These are phyloP conservation scores for Fusarium sp. DNA, from an alignment of 2,329 filamentous ascomycete species.

Conservation along the genomic window DNA sequence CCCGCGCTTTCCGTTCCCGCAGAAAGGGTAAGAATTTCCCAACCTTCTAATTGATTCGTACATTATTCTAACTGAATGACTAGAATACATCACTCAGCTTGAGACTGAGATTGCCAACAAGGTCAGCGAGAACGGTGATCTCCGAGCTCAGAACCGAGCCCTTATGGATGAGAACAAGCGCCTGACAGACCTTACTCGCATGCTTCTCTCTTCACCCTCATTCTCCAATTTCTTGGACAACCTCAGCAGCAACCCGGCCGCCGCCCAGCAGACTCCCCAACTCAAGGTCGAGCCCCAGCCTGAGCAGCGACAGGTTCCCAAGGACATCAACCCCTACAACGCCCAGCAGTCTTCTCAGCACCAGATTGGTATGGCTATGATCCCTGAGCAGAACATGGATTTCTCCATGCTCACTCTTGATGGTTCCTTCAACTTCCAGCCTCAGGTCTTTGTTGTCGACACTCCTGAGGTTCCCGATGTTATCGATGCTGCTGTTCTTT, in stretches of 20 bases:
- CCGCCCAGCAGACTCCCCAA: conserved; percentile 55
- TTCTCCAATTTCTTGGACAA: conserved; percentile 85
- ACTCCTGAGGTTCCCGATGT: conserved; percentile 72
- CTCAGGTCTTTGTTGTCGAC: conserved; percentile 81
- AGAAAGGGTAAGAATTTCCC: conserved; percentile 82
- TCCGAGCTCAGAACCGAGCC: conserved; percentile 83
- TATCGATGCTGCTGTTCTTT: conserved; percentile 72
- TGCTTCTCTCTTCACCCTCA: conserved; percentile 82
- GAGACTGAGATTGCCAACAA: conserved; percentile 89
- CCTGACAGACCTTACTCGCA: conserved; percentile 80
- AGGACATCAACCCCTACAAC: conserved; percentile 74
- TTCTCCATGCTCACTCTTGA: conserved; percentile 77
- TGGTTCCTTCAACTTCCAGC: conserved; percentile 70
- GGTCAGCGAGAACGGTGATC: conserved; percentile 83
- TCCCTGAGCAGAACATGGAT: conserved; percentile 83
- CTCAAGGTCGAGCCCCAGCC: conserved; percentile 57
- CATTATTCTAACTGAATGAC: conserved; percentile 29
- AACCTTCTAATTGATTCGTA: background rate
- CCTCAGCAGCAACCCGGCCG: conserved; percentile 70
- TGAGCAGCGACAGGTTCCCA: conserved; percentile 66
- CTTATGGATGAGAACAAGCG: conserved; percentile 88
- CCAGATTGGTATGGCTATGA: conserved; percentile 84
- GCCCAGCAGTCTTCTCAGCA: conserved; percentile 69
- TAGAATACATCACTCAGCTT: conserved; percentile 97
- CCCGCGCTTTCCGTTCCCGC: conserved; percentile 95